Evolutionary conservation across 805 yeast species (phyloP), one percentile per base, ranked within the genome.

Genomic region (Blastobotrys peoriensis): DNA sequence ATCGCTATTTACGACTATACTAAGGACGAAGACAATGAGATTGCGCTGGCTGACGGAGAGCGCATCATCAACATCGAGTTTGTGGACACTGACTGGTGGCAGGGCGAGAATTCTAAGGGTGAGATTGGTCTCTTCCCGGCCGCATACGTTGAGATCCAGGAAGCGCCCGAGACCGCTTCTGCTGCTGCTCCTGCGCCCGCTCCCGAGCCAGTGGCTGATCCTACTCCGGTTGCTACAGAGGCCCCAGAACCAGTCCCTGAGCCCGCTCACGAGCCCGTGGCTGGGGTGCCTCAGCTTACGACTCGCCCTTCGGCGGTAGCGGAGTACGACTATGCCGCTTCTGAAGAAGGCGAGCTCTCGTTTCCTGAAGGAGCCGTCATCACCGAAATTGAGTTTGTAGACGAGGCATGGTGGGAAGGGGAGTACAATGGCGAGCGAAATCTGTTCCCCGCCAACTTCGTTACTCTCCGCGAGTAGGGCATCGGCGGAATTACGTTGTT

Each of bases 341-440:
- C 82, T 21, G 98, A 93, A 66, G 95, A 83, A 52, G 93, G 89
- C 59, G 98, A 93, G 67, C 71, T 93, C 48, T 75, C 79, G 2
- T 93, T 93, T 63, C 75, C 70, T 19, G 96, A 86, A 60, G 94
- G 91, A 43, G 98, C 87, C 54, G 58, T 72, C 48, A 87, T 93
- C 50, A 69, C 78, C 16, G 84, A 87, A 48, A 83, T 93, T 50
- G 95, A 88, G 55, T 84, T 86, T 63, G 83, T 86, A 15, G 95
- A 88, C 56, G 96, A 86, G 38, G 96, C 86, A 61, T 93, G 98
- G 98, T 93, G 98, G 98, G 72, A 83, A 44, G 98, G 98, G 41
- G 79, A 77, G 50, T 73, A 81, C 55, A 67, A 79, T 25, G 96
- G 96, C 37, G 83, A 79, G 54, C 74, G 76, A 53, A 93, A 93